A percentile compares a stretch with the other conserved stretches of the same genome.
phyloP scores from a whole-genome alignment of 2,329 filamentous ascomycete species.

The Monosporascus sp. region DNA sequence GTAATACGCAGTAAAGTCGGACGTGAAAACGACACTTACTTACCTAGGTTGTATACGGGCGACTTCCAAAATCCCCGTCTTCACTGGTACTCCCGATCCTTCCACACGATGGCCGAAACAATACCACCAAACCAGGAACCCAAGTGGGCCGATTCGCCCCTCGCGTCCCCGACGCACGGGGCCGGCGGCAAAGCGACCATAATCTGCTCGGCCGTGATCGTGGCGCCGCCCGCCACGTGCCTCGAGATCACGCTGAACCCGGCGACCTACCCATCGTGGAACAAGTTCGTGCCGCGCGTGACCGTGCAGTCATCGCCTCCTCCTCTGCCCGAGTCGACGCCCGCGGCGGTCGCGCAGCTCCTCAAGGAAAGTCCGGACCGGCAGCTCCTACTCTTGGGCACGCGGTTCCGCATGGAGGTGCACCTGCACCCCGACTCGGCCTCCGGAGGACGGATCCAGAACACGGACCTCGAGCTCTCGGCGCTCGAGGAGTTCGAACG shows the following conservation, averaged over 20 bases:
- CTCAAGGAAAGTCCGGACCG: conserved; percentile 7
- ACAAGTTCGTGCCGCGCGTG: conserved; percentile 27
- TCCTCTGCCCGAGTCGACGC: conserved; percentile 1
- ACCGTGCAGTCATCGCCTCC: conserved; percentile 16
- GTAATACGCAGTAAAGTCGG: no score
- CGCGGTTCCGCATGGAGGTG: conserved; percentile 29
- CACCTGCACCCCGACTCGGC: conserved; percentile 24
- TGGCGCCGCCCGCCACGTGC: conserved; percentile 27
- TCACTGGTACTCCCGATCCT: no score
- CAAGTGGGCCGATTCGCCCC: conserved; percentile 8
- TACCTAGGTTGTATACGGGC: no score
- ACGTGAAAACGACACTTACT: no score
- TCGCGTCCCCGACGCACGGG: conserved; percentile 28
- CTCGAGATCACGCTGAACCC: conserved; percentile 27
- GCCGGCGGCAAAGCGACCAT: conserved; percentile 23
- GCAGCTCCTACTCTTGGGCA: conserved; percentile 24
- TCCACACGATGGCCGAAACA: conserved; percentile 1
- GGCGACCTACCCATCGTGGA: conserved; percentile 30
- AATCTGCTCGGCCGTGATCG: conserved; percentile 28
- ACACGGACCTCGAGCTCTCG: conserved; percentile 22
- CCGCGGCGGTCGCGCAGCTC: conserved; percentile 13
- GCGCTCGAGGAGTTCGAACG: conserved; percentile 29
- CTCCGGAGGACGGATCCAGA: conserved; percentile 2
- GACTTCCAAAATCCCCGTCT: no score
- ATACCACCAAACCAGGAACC: conserved; percentile 13